Evolutionary conservation across 306 rosid species (phyloP), one percentile per base, ranked within the genome.

Genomic region (Cajanus cajan): DNA sequence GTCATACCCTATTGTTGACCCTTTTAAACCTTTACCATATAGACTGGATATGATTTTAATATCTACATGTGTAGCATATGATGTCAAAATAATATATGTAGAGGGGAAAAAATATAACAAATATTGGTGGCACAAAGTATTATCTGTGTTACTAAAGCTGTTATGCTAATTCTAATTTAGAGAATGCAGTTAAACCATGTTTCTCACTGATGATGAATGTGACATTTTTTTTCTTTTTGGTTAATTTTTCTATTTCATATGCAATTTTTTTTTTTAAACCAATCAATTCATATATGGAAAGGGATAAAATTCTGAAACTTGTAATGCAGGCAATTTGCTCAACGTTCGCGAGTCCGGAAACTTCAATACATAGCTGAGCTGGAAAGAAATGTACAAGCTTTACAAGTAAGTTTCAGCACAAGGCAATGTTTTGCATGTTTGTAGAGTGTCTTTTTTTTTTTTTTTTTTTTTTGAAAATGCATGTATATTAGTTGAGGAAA

Each of bases 351-450:
- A 76, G 99, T 93, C 57, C 94, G 99, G 48, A 96, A 96, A 81
- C 97, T 93, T 85, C 99, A 96, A 79, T 96, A 93, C 88, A 96
- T 96, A 68, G 97, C 99, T 68, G 99, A 96, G 89, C 90, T 96
- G 82, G 99, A 96, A 86, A 96, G 96, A 82, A 96, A 91, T 75
- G 98, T 96, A 43, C 98, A 96, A 82, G 93, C 89, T 85, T 86
- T 96, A 79, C 98, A 91, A 97, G 99, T 85, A 88, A 85, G 88
- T 80, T 77, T 81, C 68, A n/a, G 76, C 59, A 79, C 73, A 82
- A 37, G 76, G 80, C 71, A 48, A 73, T 50, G 21, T 64, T 34
- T 16, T 47, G 45, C 41, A 50, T 51, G 44, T 8, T 61, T 65
- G 52, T 24, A 22, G 50, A 45, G 61, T 80, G 68, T 25, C n/a